These are phyloP conservation scores for Dactylis glomerata DNA, from an alignment of 176 grass and related monocot genomes.

Conservation along the genomic window DNA sequence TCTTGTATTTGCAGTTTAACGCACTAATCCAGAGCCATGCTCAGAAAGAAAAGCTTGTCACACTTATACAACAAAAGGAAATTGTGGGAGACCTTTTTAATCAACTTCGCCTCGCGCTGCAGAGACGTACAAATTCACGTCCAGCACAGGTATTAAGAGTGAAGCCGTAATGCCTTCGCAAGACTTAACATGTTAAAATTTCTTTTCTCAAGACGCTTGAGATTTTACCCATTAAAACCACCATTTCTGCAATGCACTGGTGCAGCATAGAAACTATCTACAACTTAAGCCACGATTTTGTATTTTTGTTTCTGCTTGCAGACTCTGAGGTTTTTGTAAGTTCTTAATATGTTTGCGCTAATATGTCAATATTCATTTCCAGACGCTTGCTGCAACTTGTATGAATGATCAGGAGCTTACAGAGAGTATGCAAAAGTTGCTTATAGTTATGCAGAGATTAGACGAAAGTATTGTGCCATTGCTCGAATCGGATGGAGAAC, in stretches of 20 bases:
- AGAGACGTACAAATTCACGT: constrained; percentile 71
- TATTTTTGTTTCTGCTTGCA: constrained; percentile 17
- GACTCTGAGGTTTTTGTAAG: not conserved
- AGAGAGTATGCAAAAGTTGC: constrained; percentile 89
- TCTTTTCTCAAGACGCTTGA: not conserved
- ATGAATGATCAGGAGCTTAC: constrained; percentile 87
- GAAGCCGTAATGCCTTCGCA: not conserved
- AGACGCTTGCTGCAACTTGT: constrained; percentile 80
- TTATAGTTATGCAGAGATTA: constrained; percentile 96
- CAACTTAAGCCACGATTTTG: not conserved
- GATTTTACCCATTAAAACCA: not conserved
- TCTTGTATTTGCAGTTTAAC: constrained; percentile 65
- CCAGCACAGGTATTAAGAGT: constrained; percentile 75
- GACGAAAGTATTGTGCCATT: constrained; percentile 87
- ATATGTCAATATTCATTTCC: constrained; percentile 28
- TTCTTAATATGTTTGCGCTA: constrained; percentile 1
- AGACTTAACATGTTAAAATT: constrained; percentile 10
- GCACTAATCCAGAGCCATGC: constrained; percentile 62
- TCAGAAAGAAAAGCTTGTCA: constrained; percentile 66
- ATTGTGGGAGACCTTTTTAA: constrained; percentile 92
- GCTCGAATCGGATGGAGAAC: constrained; percentile 88
- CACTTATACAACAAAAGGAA: constrained; percentile 95
- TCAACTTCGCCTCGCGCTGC: constrained; percentile 78
- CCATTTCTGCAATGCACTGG: not conserved
- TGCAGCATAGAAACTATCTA: not conserved